These are phyloP conservation scores for Pavlovales sp. DNA, from an alignment of 208 protist genomes.

Conservation along the genomic window DNA sequence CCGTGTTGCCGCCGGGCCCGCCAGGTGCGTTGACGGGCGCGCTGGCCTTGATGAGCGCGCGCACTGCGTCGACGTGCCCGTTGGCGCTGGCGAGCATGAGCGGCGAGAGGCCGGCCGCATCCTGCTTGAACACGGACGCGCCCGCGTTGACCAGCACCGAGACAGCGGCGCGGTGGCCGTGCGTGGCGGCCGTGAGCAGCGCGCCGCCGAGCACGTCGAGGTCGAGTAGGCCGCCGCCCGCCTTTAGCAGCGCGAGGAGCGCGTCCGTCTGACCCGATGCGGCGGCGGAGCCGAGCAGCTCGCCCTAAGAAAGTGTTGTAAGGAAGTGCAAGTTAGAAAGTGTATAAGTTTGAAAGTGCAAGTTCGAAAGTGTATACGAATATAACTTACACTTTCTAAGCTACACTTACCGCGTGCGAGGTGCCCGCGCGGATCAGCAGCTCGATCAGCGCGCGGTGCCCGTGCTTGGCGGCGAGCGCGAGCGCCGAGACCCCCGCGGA, in stretches of 20 bases:
- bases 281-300: not conserved
- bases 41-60: not conserved
- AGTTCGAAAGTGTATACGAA: too few species aligned
- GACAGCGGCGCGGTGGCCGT: slow-evolving; percentile 5
- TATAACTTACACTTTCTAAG: too few species aligned
- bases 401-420: too few species aligned
- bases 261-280: not conserved
- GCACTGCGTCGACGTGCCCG: not conserved
- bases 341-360: too few species aligned
- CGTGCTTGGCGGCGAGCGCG: not conserved
- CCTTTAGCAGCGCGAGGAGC: slow-evolving; percentile 1
- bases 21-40: not conserved
- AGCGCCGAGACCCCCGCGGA: not conserved
- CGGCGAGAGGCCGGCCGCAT: not conserved
- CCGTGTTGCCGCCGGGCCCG: not conserved
- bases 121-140: slow-evolving; percentile 27
- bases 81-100: not conserved
- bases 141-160: slow-evolving; percentile 1
- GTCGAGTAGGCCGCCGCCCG: not conserved
- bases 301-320: too few species aligned
- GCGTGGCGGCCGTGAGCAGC: not conserved
- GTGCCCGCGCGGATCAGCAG: not conserved
- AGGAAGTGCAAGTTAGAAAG: too few species aligned
- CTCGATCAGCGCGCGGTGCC: not conserved
- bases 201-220: not conserved